phyloP scores from a whole-genome alignment of 1,139 yeast species.

The Saccharomyces hybrid region DNA sequence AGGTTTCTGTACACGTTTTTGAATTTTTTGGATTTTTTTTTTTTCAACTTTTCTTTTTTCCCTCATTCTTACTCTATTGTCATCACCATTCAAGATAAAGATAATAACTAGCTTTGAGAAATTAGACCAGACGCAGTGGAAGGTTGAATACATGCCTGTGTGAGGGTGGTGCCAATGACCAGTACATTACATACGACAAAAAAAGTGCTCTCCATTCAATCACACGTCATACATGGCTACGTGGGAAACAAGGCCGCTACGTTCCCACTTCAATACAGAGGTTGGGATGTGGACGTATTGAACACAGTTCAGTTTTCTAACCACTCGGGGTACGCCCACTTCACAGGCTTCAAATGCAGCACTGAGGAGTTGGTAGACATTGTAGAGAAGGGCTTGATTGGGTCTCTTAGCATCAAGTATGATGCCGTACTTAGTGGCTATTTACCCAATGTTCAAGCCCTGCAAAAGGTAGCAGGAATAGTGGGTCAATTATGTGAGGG shows the following conservation, averaged over 20 bases:
- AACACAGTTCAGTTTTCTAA: slow-evolving; percentile 77
- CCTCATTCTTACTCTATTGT: neutral
- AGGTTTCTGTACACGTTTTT: neutral
- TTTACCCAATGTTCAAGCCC: slow-evolving; percentile 49
- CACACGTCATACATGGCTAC: slow-evolving; percentile 83
- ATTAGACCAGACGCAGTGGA: neutral
- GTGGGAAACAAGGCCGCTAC: slow-evolving; percentile 78
- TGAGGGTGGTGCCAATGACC: neutral
- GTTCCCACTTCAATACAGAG: slow-evolving; percentile 66
- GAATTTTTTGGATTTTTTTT: neutral
- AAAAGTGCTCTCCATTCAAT: slow-evolving; percentile 51
- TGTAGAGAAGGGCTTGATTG: slow-evolving; percentile 41
- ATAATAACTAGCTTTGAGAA: neutral
- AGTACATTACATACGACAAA: neutral
- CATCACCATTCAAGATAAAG: neutral
- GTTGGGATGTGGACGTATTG: slow-evolving; percentile 80
- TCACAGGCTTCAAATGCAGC: slow-evolving; percentile 39
- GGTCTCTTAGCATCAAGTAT: slow-evolving; percentile 38
- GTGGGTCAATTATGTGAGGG: slow-evolving; percentile 14
- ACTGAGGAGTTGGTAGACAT: slow-evolving; percentile 38
- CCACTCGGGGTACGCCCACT: slow-evolving; percentile 70
- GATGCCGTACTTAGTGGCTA: slow-evolving; percentile 67
- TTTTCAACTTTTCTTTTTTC: neutral
- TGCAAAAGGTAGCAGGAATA: slow-evolving; percentile 33
- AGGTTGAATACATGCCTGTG: neutral